Evolutionary conservation across 139 green algal genomes (phyloP).

Genomic region (Micractinium sp.): DNA sequence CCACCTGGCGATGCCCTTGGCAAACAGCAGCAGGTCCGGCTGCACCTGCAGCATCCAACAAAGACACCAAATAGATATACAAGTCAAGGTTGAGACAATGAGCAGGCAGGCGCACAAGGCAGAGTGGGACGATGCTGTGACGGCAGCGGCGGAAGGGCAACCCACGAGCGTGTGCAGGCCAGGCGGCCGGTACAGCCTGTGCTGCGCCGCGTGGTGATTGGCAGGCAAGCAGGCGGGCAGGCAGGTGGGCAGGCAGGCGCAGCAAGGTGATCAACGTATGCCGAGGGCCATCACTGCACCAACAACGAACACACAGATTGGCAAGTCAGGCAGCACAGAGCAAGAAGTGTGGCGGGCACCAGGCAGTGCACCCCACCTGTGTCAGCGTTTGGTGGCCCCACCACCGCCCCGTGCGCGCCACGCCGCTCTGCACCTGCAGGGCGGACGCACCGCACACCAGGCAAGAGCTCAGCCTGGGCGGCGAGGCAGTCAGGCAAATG

Average conservation of each 20-base stretch:
- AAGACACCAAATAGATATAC: not conserved
- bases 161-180: no score
- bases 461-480: not conserved
- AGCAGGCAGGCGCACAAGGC: no score
- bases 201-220: not conserved
- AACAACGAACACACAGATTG: no score
- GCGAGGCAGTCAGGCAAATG: not conserved
- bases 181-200: no score
- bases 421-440: constrained; percentile 79
- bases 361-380: not conserved
- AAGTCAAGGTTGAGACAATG: not conserved
- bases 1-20: constrained; percentile 80
- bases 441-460: no score
- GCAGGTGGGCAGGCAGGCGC: not conserved
- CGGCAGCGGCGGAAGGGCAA: no score
- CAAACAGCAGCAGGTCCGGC: constrained; percentile 86
- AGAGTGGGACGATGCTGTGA: no score
- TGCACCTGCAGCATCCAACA: not conserved
- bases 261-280: no score
- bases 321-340: not conserved
- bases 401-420: constrained; percentile 79
- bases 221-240: not conserved
- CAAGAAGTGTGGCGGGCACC: not conserved
- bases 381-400: constrained; percentile 80
- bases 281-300: no score